phyloP scores from a whole-genome alignment of 2,329 filamentous ascomycete genomes.

The Bipolaris cookei region DNA sequence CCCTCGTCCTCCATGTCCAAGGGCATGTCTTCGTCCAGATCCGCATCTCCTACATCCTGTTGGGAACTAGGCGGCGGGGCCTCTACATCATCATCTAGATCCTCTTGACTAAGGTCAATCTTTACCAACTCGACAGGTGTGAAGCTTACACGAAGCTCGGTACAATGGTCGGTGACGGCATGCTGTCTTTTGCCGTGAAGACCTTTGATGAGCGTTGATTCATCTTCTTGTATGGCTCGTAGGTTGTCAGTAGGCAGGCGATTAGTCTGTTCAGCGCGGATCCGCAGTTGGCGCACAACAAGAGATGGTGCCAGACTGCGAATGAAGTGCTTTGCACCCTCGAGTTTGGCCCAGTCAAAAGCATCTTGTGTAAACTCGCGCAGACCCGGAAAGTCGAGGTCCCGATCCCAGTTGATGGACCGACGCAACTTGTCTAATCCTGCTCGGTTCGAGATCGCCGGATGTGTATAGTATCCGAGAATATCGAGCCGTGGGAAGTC shows the following conservation, averaged over 20 bases:
- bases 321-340: constrained; percentile 84
- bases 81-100: constrained; percentile 70
- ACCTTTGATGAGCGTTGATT: constrained; percentile 64
- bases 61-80: constrained; percentile 22
- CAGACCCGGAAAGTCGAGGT: constrained; percentile 70
- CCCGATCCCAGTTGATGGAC: constrained; percentile 65
- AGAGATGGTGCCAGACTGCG: constrained; percentile 79
- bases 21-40: constrained; percentile 49
- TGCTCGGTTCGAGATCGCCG: constrained; percentile 72
- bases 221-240: constrained; percentile 54
- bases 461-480: constrained; percentile 85
- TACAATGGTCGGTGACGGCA: constrained; percentile 73
- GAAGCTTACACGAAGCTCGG: constrained; percentile 80
- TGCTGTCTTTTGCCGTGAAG: constrained; percentile 74
- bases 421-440: constrained; percentile 62
- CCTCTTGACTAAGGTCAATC: constrained; percentile 75
- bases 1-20: constrained; percentile 44
- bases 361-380: constrained; percentile 77
- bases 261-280: constrained; percentile 40
- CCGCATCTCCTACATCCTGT: constrained; percentile 25
- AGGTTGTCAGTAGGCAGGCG: constrained; percentile 35
- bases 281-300: constrained; percentile 64
- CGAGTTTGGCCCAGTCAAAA: constrained; percentile 83
- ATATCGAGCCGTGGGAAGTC: constrained; percentile 81
- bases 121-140: constrained; percentile 77